Percentiles rank a stretch among this genome's conserved stretches.
phyloP scores from a whole-genome alignment of 2,329 filamentous ascomycete species.

The Penicillium brevicompactum region DNA sequence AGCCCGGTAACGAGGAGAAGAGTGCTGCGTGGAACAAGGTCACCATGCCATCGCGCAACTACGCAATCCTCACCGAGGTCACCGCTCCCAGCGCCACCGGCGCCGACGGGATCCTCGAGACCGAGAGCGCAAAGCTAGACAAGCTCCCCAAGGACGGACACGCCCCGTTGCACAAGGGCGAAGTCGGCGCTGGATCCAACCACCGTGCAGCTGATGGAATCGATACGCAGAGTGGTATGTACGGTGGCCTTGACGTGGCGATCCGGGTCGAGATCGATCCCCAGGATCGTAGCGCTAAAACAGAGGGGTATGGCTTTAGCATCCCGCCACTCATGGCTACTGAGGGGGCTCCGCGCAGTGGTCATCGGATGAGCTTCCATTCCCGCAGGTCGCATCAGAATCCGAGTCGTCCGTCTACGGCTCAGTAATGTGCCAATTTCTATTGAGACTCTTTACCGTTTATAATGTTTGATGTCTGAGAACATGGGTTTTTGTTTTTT shows the following conservation, averaged over 20 bases:
- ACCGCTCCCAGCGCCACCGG: constrained; percentile 30
- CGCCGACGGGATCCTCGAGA: not conserved
- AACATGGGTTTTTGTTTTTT: not conserved
- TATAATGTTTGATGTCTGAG: constrained; percentile 9
- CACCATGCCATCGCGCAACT: constrained; percentile 75
- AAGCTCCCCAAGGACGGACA: constrained; percentile 63
- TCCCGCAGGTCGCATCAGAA: constrained; percentile 22
- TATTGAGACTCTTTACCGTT: not conserved
- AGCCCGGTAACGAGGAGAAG: constrained; percentile 61
- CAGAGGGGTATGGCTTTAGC: constrained; percentile 52
- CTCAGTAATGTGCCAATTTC: constrained; percentile 9
- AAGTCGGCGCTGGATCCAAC: constrained; percentile 73
- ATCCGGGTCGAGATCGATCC: constrained; percentile 52
- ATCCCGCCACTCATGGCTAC: constrained; percentile 30
- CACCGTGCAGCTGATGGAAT: constrained; percentile 69
- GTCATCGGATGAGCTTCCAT: constrained; percentile 20
- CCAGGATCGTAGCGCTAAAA: constrained; percentile 41
- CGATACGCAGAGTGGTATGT: constrained; percentile 37
- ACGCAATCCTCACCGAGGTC: constrained; percentile 63
- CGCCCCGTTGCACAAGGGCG: constrained; percentile 71
- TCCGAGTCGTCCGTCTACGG: constrained; percentile 25
- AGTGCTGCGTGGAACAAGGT: constrained; percentile 75
- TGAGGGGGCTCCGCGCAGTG: constrained; percentile 13
- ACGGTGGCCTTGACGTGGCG: constrained; percentile 48
- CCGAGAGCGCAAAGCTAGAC: constrained; percentile 31